Conservation (phyloP, 345 rosid genomes). For the Cardiospermum halicacabum region DNA sequence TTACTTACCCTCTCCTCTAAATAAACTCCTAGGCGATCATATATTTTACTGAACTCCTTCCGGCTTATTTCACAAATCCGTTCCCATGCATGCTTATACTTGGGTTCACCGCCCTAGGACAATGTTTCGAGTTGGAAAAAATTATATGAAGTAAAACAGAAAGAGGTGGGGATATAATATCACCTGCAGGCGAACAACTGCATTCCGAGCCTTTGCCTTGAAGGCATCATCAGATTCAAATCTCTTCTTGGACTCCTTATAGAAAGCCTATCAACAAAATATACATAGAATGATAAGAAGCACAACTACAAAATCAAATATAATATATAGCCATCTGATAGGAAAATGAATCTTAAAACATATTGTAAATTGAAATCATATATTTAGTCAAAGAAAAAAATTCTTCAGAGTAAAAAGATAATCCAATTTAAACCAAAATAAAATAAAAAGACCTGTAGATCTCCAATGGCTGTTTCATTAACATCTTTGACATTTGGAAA, state of each 20-base stretch:
- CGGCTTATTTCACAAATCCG: constrained; percentile 74
- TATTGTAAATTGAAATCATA: too few species aligned
- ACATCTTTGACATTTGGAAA: constrained; percentile 61
- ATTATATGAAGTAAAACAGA: background rate
- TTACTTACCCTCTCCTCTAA: too few species aligned
- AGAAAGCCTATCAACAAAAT: constrained; percentile 59
- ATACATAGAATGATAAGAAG: too few species aligned
- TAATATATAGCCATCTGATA: too few species aligned
- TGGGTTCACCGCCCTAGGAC: constrained; percentile 72
- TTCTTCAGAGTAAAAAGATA: too few species aligned
- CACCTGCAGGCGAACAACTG: constrained; percentile 95
- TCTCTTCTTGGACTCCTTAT: constrained; percentile 70
- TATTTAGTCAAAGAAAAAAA: too few species aligned
- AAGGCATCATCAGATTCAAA: constrained; percentile 66
- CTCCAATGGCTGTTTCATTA: constrained; percentile 75
- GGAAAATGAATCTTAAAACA: too few species aligned
- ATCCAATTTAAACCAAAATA: too few species aligned
- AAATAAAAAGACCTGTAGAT: constrained; percentile 99
- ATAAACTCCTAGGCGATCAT: constrained; percentile 12
- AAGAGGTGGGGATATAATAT: constrained; percentile 1
- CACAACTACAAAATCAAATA: too few species aligned
- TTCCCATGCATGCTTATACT: constrained; percentile 74
- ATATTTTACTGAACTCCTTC: constrained; percentile 72
- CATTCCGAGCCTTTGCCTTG: constrained; percentile 83
- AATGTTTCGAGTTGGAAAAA: background rate